Evolutionary conservation across 805 yeast genomes (phyloP), one percentile per base, ranked within the genome.

Genomic region (Kazachstania africana): DNA sequence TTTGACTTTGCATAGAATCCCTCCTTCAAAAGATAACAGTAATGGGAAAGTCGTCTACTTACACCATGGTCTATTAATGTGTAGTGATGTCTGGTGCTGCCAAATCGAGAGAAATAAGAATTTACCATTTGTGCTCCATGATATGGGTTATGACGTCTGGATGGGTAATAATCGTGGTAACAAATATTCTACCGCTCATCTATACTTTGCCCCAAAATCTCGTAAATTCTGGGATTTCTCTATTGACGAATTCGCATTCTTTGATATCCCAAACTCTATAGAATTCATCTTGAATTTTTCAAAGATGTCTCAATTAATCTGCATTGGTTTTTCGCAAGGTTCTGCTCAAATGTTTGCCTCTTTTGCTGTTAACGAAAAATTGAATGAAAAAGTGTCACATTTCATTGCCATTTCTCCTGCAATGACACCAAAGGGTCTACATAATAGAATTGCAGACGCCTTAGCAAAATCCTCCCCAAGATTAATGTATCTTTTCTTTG

Each of bases 341-440:
- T 75, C 94, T 0, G 94, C 96, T 1, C 96, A 88, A 55, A 84
- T 84, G 26, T 77, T 87, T 53, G 95, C 94, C 0, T 68, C 93
- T 8, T 60, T 84, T 15, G 70, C 91, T 0, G 45, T 76, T 12
- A 72, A 75, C 47, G 75, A 78, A 6, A 63, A 65, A 2, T 62
- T 87, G 35, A 82, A 81, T 52, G 43, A 54, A 8, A 67, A 68
- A 40, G 60, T 74, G 26, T 59, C 64, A 12, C 55, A 54, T 31
- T 78, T 87, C 39, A 72, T 87, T 35, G 95, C 94, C 2, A 69
- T 87, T 27, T 82, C 95, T 1, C 97, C 97, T 0, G 96, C 96
- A 1, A 78, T 88, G 68, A 78, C 94, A 0, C 97, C 97, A 0
- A 78, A 75, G 27, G 91, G 94, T 2, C 62, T 87, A 25, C 74